Evolutionary conservation across 192 early-diverging fungal genomes (phyloP).

Genomic region (Umbelopsis ramanniana): DNA sequence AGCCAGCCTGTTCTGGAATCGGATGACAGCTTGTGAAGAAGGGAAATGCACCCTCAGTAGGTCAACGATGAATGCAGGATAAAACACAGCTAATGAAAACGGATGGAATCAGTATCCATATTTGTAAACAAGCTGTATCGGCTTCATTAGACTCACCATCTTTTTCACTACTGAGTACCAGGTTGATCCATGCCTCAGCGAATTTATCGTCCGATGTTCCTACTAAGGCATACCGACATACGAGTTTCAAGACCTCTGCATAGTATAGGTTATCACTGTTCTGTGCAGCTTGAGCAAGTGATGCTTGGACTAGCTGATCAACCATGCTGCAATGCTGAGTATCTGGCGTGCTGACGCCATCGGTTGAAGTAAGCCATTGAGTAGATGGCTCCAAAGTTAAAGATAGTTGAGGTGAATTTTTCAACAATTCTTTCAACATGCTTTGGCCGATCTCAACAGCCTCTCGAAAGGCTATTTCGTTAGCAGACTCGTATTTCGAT

Average conservation of each 20-base stretch:
- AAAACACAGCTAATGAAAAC: not conserved
- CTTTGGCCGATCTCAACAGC: not conserved
- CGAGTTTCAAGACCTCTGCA: not conserved
- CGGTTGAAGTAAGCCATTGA: not conserved
- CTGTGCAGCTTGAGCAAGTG: not conserved
- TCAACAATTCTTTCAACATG: not conserved
- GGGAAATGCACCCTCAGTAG: not conserved
- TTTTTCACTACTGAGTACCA: not conserved
- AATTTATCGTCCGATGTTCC: not conserved
- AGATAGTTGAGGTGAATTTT: not conserved
- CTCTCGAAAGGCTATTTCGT: not conserved
- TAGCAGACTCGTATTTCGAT: not conserved
- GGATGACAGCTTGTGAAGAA: not conserved
- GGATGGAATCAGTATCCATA: not conserved
- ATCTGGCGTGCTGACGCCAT: too few relatives aligned
- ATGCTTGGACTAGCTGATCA: not conserved
- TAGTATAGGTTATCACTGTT: not conserved
- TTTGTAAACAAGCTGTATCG: not conserved
- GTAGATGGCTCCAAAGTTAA: not conserved
- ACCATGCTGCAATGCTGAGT: too few relatives aligned
- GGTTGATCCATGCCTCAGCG: not conserved
- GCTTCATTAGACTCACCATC: not conserved
- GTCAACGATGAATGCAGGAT: slow-evolving; percentile 1
- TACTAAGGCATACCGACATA: not conserved
- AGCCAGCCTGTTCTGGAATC: not conserved